Evolutionary conservation across 1,284 basidiomycete species (phyloP).

Genomic region (Cutaneotrichosporon sp.): DNA sequence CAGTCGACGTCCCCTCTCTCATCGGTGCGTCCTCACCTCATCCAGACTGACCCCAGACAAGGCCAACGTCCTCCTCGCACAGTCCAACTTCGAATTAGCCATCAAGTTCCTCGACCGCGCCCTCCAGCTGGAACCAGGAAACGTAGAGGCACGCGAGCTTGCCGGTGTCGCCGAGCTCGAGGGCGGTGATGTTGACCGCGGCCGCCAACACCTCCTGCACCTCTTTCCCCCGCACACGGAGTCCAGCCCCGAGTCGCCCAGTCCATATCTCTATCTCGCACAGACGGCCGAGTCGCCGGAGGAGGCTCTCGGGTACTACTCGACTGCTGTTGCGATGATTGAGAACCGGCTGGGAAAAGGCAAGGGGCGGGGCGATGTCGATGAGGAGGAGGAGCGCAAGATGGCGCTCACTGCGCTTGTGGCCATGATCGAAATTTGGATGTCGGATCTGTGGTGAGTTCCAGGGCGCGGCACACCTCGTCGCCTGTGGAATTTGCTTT

Average conservation of each 20-base stretch:
- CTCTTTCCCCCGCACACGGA: constrained; percentile 57
- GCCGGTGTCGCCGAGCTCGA: constrained; percentile 72
- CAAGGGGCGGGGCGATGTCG: constrained; percentile 47
- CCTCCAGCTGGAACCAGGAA: constrained; percentile 60
- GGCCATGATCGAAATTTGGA: constrained; percentile 93
- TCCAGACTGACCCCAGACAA: constrained; percentile 28
- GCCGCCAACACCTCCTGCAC: constrained; percentile 55
- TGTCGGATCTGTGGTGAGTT: constrained; percentile 86
- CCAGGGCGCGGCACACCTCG: background rate
- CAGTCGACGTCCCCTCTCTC: constrained; percentile 23
- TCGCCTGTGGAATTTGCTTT: no score
- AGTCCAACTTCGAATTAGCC: constrained; percentile 79
- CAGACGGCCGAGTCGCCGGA: constrained; percentile 70
- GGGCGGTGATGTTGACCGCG: constrained; percentile 67
- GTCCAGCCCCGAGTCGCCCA: constrained; percentile 59
- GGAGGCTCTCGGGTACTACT: constrained; percentile 71
- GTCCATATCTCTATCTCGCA: constrained; percentile 84
- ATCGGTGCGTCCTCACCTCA: constrained; percentile 21
- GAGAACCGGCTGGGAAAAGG: constrained; percentile 55
- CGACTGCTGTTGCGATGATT: constrained; percentile 71
- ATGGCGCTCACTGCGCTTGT: constrained; percentile 79
- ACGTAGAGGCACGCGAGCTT: constrained; percentile 72
- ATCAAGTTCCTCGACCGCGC: constrained; percentile 65
- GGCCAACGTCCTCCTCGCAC: constrained; percentile 68
- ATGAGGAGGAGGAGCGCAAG: constrained; percentile 60